Evolutionary conservation across 202 grass and related monocot species (phyloP).

Genomic region (Schoenoplectus tabernaemontani): DNA sequence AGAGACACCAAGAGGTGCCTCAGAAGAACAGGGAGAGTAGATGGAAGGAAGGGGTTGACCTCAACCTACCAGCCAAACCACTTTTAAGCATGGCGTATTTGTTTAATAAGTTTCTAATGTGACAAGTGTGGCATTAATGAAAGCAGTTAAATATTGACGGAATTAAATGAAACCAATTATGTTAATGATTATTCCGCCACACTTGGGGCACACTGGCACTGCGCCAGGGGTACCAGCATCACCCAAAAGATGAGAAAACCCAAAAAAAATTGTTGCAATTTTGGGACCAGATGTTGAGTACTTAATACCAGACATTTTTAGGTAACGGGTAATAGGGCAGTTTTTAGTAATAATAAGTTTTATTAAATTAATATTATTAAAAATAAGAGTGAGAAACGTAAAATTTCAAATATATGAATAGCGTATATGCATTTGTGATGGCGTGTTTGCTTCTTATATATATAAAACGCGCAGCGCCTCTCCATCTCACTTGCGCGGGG

Average conservation of each 20-base stretch:
- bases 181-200: not conserved
- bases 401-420: no score
- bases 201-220: not conserved
- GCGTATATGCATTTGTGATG: no score
- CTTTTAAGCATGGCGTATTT: not conserved
- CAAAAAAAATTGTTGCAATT: not conserved
- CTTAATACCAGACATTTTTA: slow-evolving; percentile 12
- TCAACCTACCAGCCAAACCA: slow-evolving; percentile 8
- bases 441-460: no score
- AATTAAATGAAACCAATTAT: not conserved
- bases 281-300: not conserved
- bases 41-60: not conserved
- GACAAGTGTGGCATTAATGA: not conserved
- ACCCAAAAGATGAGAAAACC: not conserved
- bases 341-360: no score
- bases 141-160: not conserved
- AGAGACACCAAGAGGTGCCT: not conserved
- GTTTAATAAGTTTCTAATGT: not conserved
- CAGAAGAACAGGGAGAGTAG: not conserved
- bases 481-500: no score
- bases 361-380: no score
- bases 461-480: no score
- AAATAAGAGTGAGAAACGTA: no score
- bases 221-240: not conserved
- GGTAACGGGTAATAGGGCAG: not conserved